Base-by-base conservation (phyloP, 768 basidiomycete species). In the Mrakia frigida region DNA sequence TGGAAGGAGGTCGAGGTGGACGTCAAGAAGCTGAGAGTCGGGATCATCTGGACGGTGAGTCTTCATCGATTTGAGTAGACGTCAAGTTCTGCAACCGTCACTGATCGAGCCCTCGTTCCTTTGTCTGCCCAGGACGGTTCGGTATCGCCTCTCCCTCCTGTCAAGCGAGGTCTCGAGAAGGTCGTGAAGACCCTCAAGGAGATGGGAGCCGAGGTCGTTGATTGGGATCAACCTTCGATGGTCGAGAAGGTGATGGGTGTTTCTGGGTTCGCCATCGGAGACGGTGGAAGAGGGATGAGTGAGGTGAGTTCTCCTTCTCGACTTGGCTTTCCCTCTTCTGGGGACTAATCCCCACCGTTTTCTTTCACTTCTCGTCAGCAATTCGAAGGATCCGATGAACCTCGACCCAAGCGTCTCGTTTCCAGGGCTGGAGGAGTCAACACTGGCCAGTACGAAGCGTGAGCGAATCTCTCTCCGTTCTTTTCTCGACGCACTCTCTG, bases 1-100 rank as follows among this genome's bases (percentile, higher is more conserved):
- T 92, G 91, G 91, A 85, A 84, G 73, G 87, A 89, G 69, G 85
- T 87, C 0, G 88, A 85, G 60, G 91, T 91, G 80, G 81, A 81
- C 7, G 85, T 92, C n/a, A 80, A 79, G 23, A 89, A 91, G 39
- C 89, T 52, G 43, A 52, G 89, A 75, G 88, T 87, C 23, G 83
- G 83, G 11, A 86, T 85, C 4, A 81, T 83, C 10, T 52, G 50
- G 69, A 70, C 69, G 46, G 46, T 52, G 41, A 28, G 68, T 69
- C 16, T 43, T 43, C 11, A 2, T 43, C 3, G 43, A 43, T 6
- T 13, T 14, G 43, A 43, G 6, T 43, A 9, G 43, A 2, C 10
- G n/a, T n/a, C n/a, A n/a, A n/a, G n/a, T n/a, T n/a, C n/a, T n/a
- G n/a, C n/a, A n/a, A n/a, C n/a, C n/a, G n/a, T n/a, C n/a, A n/a